These are phyloP conservation scores for Hydnomerulius pinastri DNA, from an alignment of 768 basidiomycete species.

Conservation along the genomic window DNA sequence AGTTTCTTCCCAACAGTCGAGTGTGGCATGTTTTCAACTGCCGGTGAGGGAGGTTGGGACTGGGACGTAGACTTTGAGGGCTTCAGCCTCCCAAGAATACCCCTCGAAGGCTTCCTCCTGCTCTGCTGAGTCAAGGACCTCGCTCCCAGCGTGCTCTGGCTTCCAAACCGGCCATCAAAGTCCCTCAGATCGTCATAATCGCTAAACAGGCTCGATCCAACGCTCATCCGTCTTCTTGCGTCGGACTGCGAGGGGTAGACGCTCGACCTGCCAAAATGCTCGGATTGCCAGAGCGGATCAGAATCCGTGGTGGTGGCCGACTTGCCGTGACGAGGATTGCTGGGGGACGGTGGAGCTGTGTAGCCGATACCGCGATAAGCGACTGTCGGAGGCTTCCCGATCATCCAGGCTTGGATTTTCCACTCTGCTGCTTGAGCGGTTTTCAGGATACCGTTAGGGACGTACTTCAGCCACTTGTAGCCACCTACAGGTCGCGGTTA, in stretches of 20 bases:
- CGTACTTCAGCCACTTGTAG: conserved; percentile 97
- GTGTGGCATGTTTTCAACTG: conserved; percentile 39
- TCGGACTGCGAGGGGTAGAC: conserved; percentile 38
- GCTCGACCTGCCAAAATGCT: conserved; percentile 18
- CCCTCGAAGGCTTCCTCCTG: conserved; percentile 61
- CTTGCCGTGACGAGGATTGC: conserved; percentile 28
- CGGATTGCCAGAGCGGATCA: conserved; percentile 22
- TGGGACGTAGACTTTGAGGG: conserved; percentile 43
- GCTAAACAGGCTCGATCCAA: conserved; percentile 73
- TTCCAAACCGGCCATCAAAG: conserved; percentile 85
- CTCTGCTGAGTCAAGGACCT: conserved; percentile 40
- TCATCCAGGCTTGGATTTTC: conserved; percentile 96
- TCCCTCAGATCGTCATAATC: conserved; percentile 88
- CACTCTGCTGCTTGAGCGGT: conserved; percentile 97
- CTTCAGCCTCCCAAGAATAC: conserved; percentile 66
- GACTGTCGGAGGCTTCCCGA: conserved; percentile 90
- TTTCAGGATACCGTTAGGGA: conserved; percentile 89
- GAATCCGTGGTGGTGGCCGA: conserved; percentile 18
- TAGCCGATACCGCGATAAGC: conserved; percentile 87
- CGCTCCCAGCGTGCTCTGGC: conserved; percentile 69
- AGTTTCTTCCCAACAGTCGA: conserved; percentile 49
- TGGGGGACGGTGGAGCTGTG: conserved; percentile 45
- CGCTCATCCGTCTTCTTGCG: conserved; percentile 60
- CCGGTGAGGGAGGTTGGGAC: conserved; percentile 46
- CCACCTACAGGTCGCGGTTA: conserved; percentile 50